A percentile compares a stretch with the other conserved stretches of the same genome.
phyloP scores from a whole-genome alignment of 2,329 filamentous ascomycete species.

The Trichophyton equinum region DNA sequence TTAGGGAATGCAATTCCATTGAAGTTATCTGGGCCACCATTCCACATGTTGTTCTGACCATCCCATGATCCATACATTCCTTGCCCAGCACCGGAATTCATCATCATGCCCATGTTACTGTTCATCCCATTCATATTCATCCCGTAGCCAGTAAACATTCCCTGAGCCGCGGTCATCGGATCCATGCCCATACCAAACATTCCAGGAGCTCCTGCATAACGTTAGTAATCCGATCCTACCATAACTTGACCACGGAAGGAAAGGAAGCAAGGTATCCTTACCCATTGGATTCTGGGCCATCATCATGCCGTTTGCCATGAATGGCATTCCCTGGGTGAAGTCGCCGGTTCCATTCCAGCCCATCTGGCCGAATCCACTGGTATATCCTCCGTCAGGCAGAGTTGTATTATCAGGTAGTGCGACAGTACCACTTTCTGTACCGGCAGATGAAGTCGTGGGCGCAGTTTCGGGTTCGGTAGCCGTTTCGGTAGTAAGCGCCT shows the following conservation, averaged over 20 bases:
- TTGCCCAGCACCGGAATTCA: conserved; percentile 42
- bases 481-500: neutral
- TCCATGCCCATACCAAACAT: conserved; percentile 80
- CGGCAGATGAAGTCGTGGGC: neutral
- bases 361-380: conserved; percentile 44
- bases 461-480: neutral
- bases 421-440: neutral
- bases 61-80: conserved; percentile 69
- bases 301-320: conserved; percentile 37
- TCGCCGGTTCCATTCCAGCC: conserved; percentile 46
- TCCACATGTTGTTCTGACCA: conserved; percentile 41
- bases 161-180: conserved; percentile 37
- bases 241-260: neutral
- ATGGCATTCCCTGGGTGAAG: conserved; percentile 60
- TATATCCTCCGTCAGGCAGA: neutral
- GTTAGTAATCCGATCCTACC: neutral
- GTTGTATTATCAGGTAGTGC: neutral
- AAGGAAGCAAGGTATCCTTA: conserved; percentile 38
- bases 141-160: conserved; percentile 38
- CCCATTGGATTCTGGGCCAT: conserved; percentile 80
- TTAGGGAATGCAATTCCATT: conserved; percentile 63
- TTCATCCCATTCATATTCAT: conserved; percentile 83
- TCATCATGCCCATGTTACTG: conserved; percentile 63
- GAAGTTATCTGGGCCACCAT: conserved; percentile 62
- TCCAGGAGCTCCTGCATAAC: conserved; percentile 34